Evolutionary conservation across 2,329 filamentous ascomycete species (phyloP), one percentile per base, ranked within the genome.

Genomic region (Alternaria sp.): DNA sequence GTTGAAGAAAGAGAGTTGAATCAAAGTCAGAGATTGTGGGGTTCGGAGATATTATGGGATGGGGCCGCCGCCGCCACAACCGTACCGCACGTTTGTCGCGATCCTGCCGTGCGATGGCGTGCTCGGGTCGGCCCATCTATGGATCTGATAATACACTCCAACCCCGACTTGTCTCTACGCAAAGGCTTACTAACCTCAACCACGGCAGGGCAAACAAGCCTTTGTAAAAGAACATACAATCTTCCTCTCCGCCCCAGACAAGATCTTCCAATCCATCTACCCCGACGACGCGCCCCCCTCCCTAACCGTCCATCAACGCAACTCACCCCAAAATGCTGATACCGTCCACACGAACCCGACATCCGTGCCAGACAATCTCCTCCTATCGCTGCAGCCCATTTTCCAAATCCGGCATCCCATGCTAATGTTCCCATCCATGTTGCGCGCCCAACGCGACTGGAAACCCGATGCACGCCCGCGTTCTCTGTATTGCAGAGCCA

Each of bases 401-500:
- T 66, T 69, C 54, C 67, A 69, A 12, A 68, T 68, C 41, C 57
- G 65, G 5, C 54, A 69, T 16, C 67, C 65, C 2, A 50, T 58
- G 0, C 32, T 69, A 3, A 66, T 69, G 65, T 69, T 66, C 41
- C 65, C 65, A 0, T 66, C 63, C 2, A 58, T 66, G 55, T 16
- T 68, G 7, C 67, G 65, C 27, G 63, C 63, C 0, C 54, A 57
- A 20, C 36, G 11, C 2, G 63, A 54, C 10, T 16, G 41, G 4
- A 30, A 62, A 3, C 6, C 50, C 1, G 30, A 25, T 1, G 20
- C 50, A 3, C 45, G 28, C 0, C 53, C 57, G 5, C 28, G 55
- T 11, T 16, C 62, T 3, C 54, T 32, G 2, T 53, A 48, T 8
- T 28, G 50, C 5, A 25, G 36, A 3, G 11, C 22, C 2, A 56